These are phyloP conservation scores for Elsinoe necatrix DNA, from an alignment of 2,329 filamentous ascomycete species.

Conservation along the genomic window DNA sequence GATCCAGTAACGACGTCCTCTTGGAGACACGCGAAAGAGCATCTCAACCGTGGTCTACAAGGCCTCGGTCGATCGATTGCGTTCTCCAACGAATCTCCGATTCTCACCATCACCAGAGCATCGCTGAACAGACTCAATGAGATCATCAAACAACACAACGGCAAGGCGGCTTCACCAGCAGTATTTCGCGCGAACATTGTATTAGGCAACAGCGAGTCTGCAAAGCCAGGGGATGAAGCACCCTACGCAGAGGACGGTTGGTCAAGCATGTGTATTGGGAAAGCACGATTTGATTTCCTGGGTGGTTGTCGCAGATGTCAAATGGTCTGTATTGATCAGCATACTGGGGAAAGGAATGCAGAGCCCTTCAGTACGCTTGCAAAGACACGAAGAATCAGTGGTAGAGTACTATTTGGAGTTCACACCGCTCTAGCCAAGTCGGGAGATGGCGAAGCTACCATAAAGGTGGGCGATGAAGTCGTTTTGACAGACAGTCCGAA, in stretches of 20 bases:
- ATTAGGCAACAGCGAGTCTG: conserved; percentile 46
- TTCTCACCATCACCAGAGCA: conserved; percentile 71
- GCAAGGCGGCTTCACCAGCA: conserved; percentile 58
- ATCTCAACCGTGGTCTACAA: conserved; percentile 43
- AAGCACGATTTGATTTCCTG: conserved; percentile 55
- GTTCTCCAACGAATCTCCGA: conserved; percentile 88
- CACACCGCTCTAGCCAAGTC: conserved; percentile 43
- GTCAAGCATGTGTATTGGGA: conserved; percentile 58
- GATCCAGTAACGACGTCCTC: conserved; percentile 49
- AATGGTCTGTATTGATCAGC: conserved; percentile 92
- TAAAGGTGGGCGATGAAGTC: neutral
- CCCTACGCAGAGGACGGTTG: conserved; percentile 78
- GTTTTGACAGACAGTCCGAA: neutral
- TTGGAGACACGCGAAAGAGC: conserved; percentile 63
- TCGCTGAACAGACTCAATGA: conserved; percentile 73
- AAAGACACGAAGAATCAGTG: conserved; percentile 74
- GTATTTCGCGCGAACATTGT: conserved; percentile 88
- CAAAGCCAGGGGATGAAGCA: conserved; percentile 38
- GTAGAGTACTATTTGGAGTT: conserved; percentile 82
- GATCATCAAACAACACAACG: conserved; percentile 55
- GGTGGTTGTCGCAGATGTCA: conserved; percentile 84
- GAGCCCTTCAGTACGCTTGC: conserved; percentile 85
- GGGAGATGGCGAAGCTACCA: too few species aligned
- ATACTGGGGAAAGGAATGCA: conserved; percentile 64
- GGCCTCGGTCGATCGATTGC: conserved; percentile 52